Base-by-base conservation (phyloP, 805 yeast species). In the Schizosaccharomyces cryophilus region DNA sequence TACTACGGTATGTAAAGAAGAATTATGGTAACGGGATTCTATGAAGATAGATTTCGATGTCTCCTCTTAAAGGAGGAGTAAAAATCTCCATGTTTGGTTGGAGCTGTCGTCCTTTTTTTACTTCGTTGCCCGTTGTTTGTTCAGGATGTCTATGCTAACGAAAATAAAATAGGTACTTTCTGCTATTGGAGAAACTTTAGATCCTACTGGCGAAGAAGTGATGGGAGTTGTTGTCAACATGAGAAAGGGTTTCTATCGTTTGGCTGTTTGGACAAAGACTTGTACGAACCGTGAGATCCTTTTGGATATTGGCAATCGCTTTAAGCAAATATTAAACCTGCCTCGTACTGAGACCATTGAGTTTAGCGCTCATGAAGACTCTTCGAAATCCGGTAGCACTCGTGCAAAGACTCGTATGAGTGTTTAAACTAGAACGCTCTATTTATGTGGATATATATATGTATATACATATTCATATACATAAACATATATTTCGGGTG, bases 171-270 rank as follows among this genome's bases (percentile, higher is more conserved):
- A 51, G 56, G 67, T 93, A 69, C 79, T 93, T 67, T 83, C 94
- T 60, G 87, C 87, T 62, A 87, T 93, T 72, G 98, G 98, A 68
- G 97, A 89, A 75, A 87, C 96, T 62, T 83, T 90, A 67, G 93
- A 85, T 70, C 82, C 80, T 65, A 88, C 82, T 66, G 85, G 81
- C 17, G 80, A 85, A 70, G 90, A 87, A 75, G 93, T 93, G 66
- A 89, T 87, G 72, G 98, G 98, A 69, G 86, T 87, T 67, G 95
- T 93, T 65, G 81, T 87, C 70, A 87, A 86, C 72, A 82, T 85
- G 68, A 85, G 96, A 78, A 83, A 81, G 71, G 81, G 80, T 66
- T 87, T 81, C 66, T 81, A 79, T 77, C 85, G 87, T 73, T 79
- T 90, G 71, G 90, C 94, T 69, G 76, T 90, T 71, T 90, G 98